Base-by-base conservation (phyloP, 495 filamentous ascomycete species). In the Penicillium cosmopolitanum region DNA sequence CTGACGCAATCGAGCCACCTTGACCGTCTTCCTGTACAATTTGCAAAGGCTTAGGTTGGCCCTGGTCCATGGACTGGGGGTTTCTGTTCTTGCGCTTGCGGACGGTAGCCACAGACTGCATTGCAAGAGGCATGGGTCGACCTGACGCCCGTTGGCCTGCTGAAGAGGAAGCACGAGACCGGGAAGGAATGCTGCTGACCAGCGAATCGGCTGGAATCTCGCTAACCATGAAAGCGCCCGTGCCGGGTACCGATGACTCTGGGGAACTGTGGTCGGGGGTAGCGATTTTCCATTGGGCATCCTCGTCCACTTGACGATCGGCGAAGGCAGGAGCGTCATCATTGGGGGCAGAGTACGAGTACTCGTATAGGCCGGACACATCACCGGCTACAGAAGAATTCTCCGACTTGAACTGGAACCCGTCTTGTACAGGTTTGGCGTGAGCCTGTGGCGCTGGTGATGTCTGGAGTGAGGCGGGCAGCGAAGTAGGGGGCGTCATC, bases 11-110 rank as follows among this genome's bases (percentile, higher is more conserved):
- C 2, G 77, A 77, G 10, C 76, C 76, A 12, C 77, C 77, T 55
- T 78, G 73, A 16, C 77, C 77, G 66, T 80, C 77, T 64, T 80
- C 77, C 35, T 80, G 77, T 35, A 80, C 77, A 56, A 80, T 80
- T 55, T 79, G 77, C 57, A 80, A 46, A 9, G 76, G 77, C 56
- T 75, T 74, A 8, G 72, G 53, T 23, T 64, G 57, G 5, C 65
- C 61, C 34, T 73, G 68, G 5, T 79, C 73, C 12, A 77, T 43
- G 31, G 66, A 70, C 12, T 53, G 69, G 34, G 70, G 56, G 31
- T 58, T 73, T 33, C 73, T 70, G 61, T 74, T 72, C 56, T 77
- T 79, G 62, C 78, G 78, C 66, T 77, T 80, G 59, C 72, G 70
- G 8, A 75, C 67, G 0, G 74, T 72, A 31, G 71, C 68, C 8